These are phyloP conservation scores for Nicotiana undulata DNA, from an alignment of 257 asterid genomes.

Conservation along the genomic window DNA sequence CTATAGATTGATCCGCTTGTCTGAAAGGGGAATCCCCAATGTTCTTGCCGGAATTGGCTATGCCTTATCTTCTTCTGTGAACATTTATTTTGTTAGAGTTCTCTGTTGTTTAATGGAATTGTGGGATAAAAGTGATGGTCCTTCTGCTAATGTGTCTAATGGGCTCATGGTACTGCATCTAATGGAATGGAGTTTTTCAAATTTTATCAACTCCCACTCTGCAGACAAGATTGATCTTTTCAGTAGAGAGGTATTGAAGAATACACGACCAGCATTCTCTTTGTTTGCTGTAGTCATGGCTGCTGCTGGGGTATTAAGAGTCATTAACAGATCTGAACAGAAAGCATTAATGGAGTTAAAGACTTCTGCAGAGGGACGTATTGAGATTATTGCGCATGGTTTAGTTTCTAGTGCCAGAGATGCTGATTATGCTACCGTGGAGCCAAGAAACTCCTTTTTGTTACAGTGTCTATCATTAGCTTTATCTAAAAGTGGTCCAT, in stretches of 20 bases:
- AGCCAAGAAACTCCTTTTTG: conserved; percentile 32
- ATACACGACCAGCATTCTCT: conserved; percentile 34
- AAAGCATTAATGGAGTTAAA: conserved; percentile 41
- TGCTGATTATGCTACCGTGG: conserved; percentile 15
- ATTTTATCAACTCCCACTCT: conserved; percentile 35
- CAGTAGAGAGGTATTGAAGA: conserved; percentile 37
- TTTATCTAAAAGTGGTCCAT: conserved; percentile 60
- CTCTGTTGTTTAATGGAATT: conserved; percentile 42
- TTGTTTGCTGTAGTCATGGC: conserved; percentile 62
- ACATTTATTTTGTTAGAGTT: conserved; percentile 35
- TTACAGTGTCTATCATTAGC: conserved; percentile 67
- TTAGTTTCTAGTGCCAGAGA: conserved; percentile 30
- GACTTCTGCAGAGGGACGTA: conserved; percentile 41
- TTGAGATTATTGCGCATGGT: conserved; percentile 40
- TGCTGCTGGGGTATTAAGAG: conserved; percentile 78
- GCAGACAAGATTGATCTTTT: conserved; percentile 46
- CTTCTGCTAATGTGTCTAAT: conserved; percentile 37
- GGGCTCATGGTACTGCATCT: conserved; percentile 83
- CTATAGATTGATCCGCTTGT: conserved; percentile 26
- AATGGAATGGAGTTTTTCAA: conserved; percentile 76
- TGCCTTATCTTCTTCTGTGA: conserved; percentile 61
- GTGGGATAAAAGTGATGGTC: conserved; percentile 60
- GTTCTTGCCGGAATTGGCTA: conserved; percentile 79
- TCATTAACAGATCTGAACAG: conserved; percentile 55
- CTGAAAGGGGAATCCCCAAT: conserved; percentile 43